Conservation (phyloP, 164 flowering plant species). For the Houttuynia cordata region DNA sequence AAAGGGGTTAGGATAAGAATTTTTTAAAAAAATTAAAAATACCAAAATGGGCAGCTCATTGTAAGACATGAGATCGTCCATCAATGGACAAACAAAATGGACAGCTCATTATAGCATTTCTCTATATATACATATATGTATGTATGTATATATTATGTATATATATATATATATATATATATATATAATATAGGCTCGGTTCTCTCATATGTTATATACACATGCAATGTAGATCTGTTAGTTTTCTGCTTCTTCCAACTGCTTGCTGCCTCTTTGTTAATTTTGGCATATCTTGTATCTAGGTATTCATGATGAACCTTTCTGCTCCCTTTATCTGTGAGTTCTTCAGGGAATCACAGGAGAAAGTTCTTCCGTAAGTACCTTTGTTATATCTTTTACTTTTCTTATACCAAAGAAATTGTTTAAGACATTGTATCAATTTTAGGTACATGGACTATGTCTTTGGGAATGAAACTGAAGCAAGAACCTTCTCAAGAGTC, state of each 20-base stretch:
- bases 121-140: no score
- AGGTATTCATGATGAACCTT: conserved; percentile 83
- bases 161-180: no score
- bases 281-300: conserved; percentile 5
- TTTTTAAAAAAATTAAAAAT: no score
- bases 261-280: no score
- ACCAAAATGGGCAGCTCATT: no score
- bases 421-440: neutral
- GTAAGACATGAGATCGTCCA: no score
- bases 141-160: no score
- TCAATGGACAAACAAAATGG: no score
- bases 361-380: conserved; percentile 77
- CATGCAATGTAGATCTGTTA: neutral
- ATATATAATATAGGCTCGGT: no score
- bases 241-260: neutral
- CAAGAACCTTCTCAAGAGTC: conserved; percentile 73
- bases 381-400: conserved; percentile 1
- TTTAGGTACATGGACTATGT: conserved; percentile 75
- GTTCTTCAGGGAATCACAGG: conserved; percentile 82
- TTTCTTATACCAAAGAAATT: neutral
- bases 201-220: neutral
- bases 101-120: no score
- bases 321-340: conserved; percentile 95
- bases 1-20: no score
- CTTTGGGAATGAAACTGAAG: conserved; percentile 94